These are phyloP conservation scores for Oehlia diaphana DNA, from an alignment of 192 early-diverging fungal species.

Conservation along the genomic window DNA sequence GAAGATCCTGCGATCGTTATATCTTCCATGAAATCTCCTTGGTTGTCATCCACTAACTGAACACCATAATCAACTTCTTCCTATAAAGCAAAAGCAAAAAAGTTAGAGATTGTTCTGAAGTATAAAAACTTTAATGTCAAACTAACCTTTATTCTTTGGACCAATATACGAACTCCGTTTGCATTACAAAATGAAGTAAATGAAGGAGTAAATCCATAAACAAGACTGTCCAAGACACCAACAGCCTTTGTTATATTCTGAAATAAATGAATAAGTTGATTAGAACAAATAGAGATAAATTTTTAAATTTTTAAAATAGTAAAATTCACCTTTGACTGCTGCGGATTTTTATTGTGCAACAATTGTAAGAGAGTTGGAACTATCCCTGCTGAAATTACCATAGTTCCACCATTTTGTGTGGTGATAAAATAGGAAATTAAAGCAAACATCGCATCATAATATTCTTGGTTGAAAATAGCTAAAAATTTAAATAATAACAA, in stretches of 20 bases:
- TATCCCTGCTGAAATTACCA: conserved; percentile 90
- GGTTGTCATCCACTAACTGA: conserved; percentile 31
- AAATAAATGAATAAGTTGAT: not conserved
- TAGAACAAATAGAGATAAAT: not conserved
- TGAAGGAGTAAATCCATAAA: conserved; percentile 73
- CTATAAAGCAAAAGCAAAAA: conserved; percentile 23
- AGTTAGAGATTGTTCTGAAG: not conserved
- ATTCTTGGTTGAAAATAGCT: conserved; percentile 63
- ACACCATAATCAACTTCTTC: conserved; percentile 58
- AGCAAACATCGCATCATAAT: conserved; percentile 79
- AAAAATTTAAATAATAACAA: not conserved
- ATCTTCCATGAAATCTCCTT: conserved; percentile 45
- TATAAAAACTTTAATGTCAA: not conserved
- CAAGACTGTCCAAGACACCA: conserved; percentile 78
- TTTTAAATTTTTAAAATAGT: not conserved
- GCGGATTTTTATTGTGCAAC: conserved; percentile 60
- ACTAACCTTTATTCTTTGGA: conserved; percentile 71
- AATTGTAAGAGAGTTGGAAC: conserved; percentile 75
- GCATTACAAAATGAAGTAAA: conserved; percentile 81
- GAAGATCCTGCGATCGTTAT: conserved; percentile 31
- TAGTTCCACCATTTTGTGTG: conserved; percentile 81
- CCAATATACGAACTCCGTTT: conserved; percentile 76
- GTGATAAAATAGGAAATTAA: conserved; percentile 78
- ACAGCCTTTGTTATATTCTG: conserved; percentile 71
- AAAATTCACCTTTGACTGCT: conserved; percentile 59